phyloP scores from a whole-genome alignment of 2,329 filamentous ascomycete species.

The Byssoonygena ceratinophila region DNA sequence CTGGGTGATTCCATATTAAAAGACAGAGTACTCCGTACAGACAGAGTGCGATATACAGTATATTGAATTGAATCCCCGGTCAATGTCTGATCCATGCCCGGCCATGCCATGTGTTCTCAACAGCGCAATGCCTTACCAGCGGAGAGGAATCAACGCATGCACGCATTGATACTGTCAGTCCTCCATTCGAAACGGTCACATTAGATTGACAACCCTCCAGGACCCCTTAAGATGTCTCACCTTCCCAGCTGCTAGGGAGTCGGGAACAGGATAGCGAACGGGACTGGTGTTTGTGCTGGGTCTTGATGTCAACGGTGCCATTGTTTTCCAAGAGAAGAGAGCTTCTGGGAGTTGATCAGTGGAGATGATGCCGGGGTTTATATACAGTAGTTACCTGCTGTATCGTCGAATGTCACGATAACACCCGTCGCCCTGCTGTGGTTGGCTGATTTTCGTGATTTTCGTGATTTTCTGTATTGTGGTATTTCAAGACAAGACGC shows the following conservation, averaged over 20 bases:
- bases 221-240: too few species aligned
- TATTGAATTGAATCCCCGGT: too few species aligned
- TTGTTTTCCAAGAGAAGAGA: not conserved
- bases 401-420: not conserved
- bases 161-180: not conserved
- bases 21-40: too few species aligned
- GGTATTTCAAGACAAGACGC: not conserved
- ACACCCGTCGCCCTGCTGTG: not conserved
- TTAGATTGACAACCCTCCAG: too few species aligned
- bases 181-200: not conserved
- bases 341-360: slow-evolving; percentile 3
- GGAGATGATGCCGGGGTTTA: not conserved
- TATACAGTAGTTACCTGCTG: too few species aligned
- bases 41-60: too few species aligned
- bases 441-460: not conserved
- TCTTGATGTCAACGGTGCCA: not conserved
- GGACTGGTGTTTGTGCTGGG: not conserved
- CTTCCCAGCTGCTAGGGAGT: not conserved
- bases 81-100: not conserved
- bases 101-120: not conserved
- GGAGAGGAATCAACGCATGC: not conserved
- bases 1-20: too few species aligned
- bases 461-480: not conserved
- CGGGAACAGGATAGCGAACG: not conserved
- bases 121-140: not conserved